Conservation (phyloP, 495 filamentous ascomycete species). For the Hypomontagnella submonticulosa region DNA sequence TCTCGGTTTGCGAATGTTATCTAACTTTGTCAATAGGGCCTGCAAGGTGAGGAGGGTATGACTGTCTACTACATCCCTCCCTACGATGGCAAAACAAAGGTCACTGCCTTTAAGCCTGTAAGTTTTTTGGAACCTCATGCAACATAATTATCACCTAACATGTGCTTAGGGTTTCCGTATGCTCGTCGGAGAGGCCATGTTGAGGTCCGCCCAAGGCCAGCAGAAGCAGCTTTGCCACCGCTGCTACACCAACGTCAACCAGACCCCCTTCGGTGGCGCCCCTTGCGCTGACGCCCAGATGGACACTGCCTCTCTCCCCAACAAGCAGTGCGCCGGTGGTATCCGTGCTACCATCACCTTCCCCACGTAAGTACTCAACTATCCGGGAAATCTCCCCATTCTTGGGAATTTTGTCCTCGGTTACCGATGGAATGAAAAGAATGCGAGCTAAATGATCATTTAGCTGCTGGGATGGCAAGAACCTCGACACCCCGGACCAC, state of each 20-base stretch:
- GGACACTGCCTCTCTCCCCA: constrained; percentile 55
- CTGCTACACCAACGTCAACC: constrained; percentile 50
- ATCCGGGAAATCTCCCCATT: not conserved
- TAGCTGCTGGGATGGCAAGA: constrained; percentile 61
- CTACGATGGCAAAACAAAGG: constrained; percentile 54
- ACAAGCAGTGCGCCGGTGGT: constrained; percentile 55
- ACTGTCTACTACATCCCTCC: constrained; percentile 59
- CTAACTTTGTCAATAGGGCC: constrained; percentile 44
- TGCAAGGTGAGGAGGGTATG: constrained; percentile 54
- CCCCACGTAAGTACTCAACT: constrained; percentile 50
- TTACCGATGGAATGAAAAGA: not conserved
- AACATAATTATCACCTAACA: constrained; percentile 18
- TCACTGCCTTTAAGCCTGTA: constrained; percentile 56
- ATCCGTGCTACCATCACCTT: constrained; percentile 62
- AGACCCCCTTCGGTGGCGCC: constrained; percentile 60
- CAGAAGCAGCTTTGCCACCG: constrained; percentile 44
- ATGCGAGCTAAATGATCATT: constrained; percentile 22
- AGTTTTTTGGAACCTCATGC: constrained; percentile 19
- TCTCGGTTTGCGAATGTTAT: constrained; percentile 33
- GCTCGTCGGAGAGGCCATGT: constrained; percentile 51
- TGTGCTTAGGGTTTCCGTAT: constrained; percentile 53
- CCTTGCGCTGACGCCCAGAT: constrained; percentile 57
- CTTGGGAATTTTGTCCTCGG: no score
- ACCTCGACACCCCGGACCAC: constrained; percentile 61
- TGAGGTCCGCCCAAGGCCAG: constrained; percentile 39